Evolutionary conservation across 768 basidiomycete genomes (phyloP).

Genomic region (Xerocomellus amylosporus): DNA sequence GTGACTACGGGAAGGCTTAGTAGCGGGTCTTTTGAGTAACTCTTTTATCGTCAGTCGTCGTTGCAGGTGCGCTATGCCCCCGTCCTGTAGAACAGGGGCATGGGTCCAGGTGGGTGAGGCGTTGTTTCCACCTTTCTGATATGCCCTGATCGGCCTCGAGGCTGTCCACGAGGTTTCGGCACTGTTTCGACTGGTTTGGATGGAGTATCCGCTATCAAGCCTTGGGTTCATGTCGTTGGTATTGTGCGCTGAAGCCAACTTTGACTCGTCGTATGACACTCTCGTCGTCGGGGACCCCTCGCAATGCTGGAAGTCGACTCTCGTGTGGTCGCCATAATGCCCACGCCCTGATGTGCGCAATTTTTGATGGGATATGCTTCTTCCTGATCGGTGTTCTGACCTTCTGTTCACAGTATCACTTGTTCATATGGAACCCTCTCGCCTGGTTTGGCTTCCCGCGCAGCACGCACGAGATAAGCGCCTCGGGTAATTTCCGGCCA

Average conservation of each 20-base stretch:
- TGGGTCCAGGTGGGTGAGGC: neutral
- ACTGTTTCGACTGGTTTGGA: neutral
- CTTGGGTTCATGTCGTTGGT: neutral
- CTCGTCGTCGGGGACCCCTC: neutral
- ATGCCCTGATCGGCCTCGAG: slow-evolving; percentile 8
- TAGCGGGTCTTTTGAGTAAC: neutral
- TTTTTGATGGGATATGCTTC: neutral
- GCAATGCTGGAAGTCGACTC: neutral
- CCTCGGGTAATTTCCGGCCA: neutral
- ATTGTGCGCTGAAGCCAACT: neutral
- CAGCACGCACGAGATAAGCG: neutral
- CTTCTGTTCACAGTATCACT: neutral
- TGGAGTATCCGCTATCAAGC: neutral
- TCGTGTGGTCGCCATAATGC: neutral
- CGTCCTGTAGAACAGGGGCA: neutral
- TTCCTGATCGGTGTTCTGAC: slow-evolving; percentile 12
- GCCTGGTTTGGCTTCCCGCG: neutral
- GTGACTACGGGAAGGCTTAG: neutral
- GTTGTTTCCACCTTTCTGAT: neutral
- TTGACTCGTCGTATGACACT: neutral
- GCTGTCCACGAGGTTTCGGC: slow-evolving; percentile 13
- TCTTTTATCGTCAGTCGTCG: slow-evolving; percentile 1
- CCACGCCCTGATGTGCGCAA: neutral
- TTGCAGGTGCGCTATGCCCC: neutral
- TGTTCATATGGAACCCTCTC: slow-evolving; percentile 2